Evolutionary conservation across 768 basidiomycete genomes (phyloP).

Genomic region (Suillus brevipes): DNA sequence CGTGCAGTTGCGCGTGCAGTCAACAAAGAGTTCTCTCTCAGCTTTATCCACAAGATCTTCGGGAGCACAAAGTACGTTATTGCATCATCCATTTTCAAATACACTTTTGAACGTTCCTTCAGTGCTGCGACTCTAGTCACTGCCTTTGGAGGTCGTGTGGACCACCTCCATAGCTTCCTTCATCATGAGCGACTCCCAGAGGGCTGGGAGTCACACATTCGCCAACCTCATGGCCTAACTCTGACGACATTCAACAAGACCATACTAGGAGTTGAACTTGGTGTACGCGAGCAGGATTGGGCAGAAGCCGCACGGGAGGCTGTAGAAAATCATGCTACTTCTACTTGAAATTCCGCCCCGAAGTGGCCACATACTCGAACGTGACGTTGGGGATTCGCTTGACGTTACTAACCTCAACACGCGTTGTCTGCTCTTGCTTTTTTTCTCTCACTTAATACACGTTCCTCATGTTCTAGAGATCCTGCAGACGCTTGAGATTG

Average conservation of each 20-base stretch:
- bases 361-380: background rate
- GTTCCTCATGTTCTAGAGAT: background rate
- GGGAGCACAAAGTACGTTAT: constrained; percentile 64
- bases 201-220: constrained; percentile 67
- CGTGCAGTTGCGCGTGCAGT: constrained; percentile 53
- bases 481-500: background rate
- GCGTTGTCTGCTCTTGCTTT: background rate
- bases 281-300: constrained; percentile 1
- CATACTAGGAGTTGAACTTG: background rate
- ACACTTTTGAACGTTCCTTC: background rate
- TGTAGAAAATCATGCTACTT: background rate
- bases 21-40: constrained; percentile 61
- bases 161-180: constrained; percentile 55
- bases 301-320: background rate
- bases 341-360: background rate
- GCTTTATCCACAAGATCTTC: constrained; percentile 58
- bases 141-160: constrained; percentile 64
- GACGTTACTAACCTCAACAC: background rate
- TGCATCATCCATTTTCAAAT: background rate
- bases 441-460: background rate
- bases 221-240: constrained; percentile 58
- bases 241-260: constrained; percentile 52
- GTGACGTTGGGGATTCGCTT: background rate
- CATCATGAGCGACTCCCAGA: constrained; percentile 69
- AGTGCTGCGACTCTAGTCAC: constrained; percentile 69